Percentiles rank a stretch among this genome's conserved stretches.
phyloP scores from a whole-genome alignment of 768 basidiomycete genomes.

The Calocybe cyanea region DNA sequence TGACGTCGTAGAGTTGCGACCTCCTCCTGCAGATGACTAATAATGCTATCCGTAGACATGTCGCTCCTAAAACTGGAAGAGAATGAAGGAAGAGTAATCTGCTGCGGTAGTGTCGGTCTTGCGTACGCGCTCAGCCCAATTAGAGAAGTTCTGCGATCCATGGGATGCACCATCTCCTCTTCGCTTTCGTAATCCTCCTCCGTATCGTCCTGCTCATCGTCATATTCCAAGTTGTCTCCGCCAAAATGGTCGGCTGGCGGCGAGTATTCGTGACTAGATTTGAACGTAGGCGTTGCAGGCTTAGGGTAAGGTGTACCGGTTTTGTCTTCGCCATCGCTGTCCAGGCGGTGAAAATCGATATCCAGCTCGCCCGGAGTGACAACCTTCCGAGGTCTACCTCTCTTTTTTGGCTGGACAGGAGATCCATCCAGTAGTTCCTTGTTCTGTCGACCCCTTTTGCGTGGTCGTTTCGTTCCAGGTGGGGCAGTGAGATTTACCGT shows the following conservation, averaged over 20 bases:
- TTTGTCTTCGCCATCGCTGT: conserved; percentile 18
- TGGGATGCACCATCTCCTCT: conserved; percentile 51
- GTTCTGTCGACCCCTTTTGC: conserved; percentile 68
- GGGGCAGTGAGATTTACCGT: conserved; percentile 85
- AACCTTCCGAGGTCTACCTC: conserved; percentile 36
- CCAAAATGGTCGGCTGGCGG: conserved; percentile 2
- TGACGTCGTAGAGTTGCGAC: conserved; percentile 60
- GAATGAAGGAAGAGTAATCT: conserved; percentile 42
- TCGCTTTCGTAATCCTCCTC: conserved; percentile 68
- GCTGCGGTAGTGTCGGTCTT: conserved; percentile 23
- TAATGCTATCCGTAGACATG: conserved; percentile 29
- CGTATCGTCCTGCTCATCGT: conserved; percentile 16
- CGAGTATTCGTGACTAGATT: neutral
- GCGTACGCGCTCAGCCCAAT: conserved; percentile 33
- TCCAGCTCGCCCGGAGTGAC: conserved; percentile 6
- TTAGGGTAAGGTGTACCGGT: conserved; percentile 6
- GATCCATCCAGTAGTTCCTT: conserved; percentile 33
- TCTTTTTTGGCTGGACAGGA: conserved; percentile 29
- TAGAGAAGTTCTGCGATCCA: conserved; percentile 38
- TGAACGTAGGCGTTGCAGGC: conserved; percentile 3
- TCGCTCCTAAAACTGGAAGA: conserved; percentile 29
- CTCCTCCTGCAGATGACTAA: conserved; percentile 67
- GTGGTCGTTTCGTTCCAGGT: conserved; percentile 80
- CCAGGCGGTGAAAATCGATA: conserved; percentile 7
- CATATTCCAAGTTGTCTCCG: conserved; percentile 13